Conservation (phyloP, 257 asterid species). For the Capsicum rhomboideum region DNA sequence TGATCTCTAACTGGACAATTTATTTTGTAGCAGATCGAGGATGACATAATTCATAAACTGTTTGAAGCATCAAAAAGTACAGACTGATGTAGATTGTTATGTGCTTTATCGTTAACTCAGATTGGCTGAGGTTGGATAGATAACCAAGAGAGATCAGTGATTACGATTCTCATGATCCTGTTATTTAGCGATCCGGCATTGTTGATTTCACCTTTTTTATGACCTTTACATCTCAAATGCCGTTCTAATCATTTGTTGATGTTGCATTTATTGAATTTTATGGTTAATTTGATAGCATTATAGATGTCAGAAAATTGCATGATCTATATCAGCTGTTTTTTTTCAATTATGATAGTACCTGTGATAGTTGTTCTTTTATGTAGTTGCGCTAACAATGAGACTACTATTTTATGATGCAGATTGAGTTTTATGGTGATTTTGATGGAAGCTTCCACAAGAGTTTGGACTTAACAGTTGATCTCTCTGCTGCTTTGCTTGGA, state of each 20-base stretch:
- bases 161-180: not conserved
- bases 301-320: not conserved
- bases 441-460: conserved; percentile 95
- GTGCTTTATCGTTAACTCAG: not conserved
- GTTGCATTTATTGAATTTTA: not conserved
- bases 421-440: conserved; percentile 93
- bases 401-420: conserved; percentile 26
- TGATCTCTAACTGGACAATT: not conserved
- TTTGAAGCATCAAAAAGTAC: not conserved
- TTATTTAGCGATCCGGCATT: not conserved
- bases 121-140: not conserved
- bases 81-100: not conserved
- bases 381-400: not conserved
- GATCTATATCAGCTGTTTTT: not conserved
- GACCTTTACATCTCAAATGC: not conserved
- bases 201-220: not conserved
- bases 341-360: not conserved
- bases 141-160: not conserved
- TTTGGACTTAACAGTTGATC: conserved; percentile 65
- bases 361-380: not conserved
- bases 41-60: not conserved
- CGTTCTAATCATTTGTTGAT: not conserved
- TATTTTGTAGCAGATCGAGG: not conserved
- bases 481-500: conserved; percentile 83
- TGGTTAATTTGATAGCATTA: not conserved